Evolutionary conservation across 2,329 filamentous ascomycete species (phyloP).

Genomic region (Colletotrichum godetiae): DNA sequence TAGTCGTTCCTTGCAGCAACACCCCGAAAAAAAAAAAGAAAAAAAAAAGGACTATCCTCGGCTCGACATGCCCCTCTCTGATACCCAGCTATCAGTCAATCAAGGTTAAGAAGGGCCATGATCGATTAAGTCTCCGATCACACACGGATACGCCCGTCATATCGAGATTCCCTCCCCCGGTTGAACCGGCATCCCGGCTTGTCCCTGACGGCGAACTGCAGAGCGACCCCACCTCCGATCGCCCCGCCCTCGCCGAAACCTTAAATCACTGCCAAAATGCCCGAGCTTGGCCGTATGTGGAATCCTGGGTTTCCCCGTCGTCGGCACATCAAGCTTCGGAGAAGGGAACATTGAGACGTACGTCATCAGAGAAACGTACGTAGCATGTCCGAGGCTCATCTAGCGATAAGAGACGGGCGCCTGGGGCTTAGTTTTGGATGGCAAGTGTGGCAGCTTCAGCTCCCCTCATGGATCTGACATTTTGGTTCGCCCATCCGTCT

Average conservation of each 20-base stretch:
- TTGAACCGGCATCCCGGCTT: not conserved
- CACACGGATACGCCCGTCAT: not conserved
- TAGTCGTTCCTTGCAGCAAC: not conserved
- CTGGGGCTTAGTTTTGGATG: not conserved
- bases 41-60: not conserved
- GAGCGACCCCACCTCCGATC: not conserved
- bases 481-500: constrained; percentile 16
- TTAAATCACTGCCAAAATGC: not conserved
- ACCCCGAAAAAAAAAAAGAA: not conserved
- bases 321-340: not conserved
- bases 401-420: not conserved
- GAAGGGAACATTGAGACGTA: not conserved
- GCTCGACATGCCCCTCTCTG: not conserved
- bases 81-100: not conserved
- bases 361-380: not conserved
- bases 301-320: not conserved
- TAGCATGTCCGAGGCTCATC: not conserved
- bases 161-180: not conserved
- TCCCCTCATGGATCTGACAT: not conserved
- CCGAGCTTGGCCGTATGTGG: constrained; percentile 4
- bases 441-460: constrained; percentile 1
- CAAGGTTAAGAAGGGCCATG: not conserved
- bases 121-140: not conserved
- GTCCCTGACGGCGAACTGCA: not conserved
- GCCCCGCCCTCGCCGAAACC: constrained; percentile 12